These are phyloP conservation scores for Kwoniella newhampshirensis DNA, from an alignment of 768 basidiomycete genomes.

Conservation along the genomic window DNA sequence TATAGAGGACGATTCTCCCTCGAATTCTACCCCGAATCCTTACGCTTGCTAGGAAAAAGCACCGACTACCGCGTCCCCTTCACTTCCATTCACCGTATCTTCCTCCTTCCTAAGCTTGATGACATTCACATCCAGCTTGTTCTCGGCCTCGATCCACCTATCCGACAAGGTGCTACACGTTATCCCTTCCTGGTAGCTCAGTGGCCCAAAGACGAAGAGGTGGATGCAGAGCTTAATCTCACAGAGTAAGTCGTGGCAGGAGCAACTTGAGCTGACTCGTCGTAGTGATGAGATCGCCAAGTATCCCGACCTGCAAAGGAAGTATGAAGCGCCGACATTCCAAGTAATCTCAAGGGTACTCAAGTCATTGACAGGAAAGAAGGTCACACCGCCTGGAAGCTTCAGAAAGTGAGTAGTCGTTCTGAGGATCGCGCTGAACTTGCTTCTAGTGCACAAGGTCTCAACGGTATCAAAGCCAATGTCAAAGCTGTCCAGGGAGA, in stretches of 20 bases:
- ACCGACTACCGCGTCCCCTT: slow-evolving; percentile 98
- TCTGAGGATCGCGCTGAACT: not conserved
- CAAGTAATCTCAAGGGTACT: slow-evolving; percentile 93
- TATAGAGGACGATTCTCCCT: slow-evolving; percentile 89
- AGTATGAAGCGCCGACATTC: slow-evolving; percentile 92
- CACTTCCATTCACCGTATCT: slow-evolving; percentile 78
- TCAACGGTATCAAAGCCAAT: slow-evolving; percentile 95
- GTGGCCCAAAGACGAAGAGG: slow-evolving; percentile 94
- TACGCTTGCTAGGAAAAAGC: slow-evolving; percentile 94
- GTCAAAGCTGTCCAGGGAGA: slow-evolving; percentile 95
- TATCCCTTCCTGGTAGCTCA: slow-evolving; percentile 99
- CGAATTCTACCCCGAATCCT: slow-evolving; percentile 93
- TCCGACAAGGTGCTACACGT: slow-evolving; percentile 94
- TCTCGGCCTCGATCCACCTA: slow-evolving; percentile 87
- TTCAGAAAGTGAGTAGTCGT: slow-evolving; percentile 69
- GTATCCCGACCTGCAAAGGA: slow-evolving; percentile 81
- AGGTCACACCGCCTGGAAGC: slow-evolving; percentile 80
- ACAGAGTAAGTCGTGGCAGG: slow-evolving; percentile 64
- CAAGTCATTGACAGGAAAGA: slow-evolving; percentile 84
- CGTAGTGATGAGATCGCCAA: slow-evolving; percentile 53
- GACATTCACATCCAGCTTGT: slow-evolving; percentile 95
- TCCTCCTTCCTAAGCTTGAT: slow-evolving; percentile 87
- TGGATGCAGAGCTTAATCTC: slow-evolving; percentile 91
- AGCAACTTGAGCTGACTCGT: slow-evolving; percentile 5
- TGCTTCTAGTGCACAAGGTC: slow-evolving; percentile 70